Conservation (phyloP, 495 filamentous ascomycete species). For the Friedmanniomyces simplex region DNA sequence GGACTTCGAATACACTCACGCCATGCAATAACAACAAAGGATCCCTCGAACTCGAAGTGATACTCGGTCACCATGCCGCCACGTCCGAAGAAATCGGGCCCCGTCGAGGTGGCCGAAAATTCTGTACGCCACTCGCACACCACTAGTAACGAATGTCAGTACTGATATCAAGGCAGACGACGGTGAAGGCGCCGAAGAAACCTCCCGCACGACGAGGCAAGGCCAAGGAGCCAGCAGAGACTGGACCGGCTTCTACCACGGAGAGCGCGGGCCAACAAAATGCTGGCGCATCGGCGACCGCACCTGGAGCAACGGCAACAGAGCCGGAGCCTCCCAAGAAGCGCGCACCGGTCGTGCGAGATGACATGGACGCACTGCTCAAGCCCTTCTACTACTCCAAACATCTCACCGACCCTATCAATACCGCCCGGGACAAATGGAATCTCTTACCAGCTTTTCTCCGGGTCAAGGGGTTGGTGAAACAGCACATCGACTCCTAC, state of each 20-base stretch:
- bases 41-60: background rate
- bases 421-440: slow-evolving; percentile 91
- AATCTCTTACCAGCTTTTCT: slow-evolving; percentile 92
- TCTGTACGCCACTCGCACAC: slow-evolving; percentile 11
- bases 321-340: background rate
- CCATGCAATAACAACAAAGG: background rate
- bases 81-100: slow-evolving; percentile 16
- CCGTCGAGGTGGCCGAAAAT: slow-evolving; percentile 15
- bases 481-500: slow-evolving; percentile 97
- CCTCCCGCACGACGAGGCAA: background rate
- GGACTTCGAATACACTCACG: background rate
- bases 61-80: slow-evolving; percentile 17
- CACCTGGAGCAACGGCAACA: background rate
- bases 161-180: slow-evolving; percentile 6
- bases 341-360: background rate
- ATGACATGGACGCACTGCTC: slow-evolving; percentile 58
- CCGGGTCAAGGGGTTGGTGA: slow-evolving; percentile 91
- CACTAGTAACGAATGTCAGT: background rate
- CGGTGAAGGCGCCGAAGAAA: slow-evolving; percentile 8
- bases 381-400: slow-evolving; percentile 97
- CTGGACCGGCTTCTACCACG: background rate
- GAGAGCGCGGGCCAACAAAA: background rate
- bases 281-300: background rate
- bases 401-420: slow-evolving; percentile 81
- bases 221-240: slow-evolving; percentile 4